Evolutionary conservation across 2,329 filamentous ascomycete species (phyloP).

Genomic region (Stemphylium lycopersici): DNA sequence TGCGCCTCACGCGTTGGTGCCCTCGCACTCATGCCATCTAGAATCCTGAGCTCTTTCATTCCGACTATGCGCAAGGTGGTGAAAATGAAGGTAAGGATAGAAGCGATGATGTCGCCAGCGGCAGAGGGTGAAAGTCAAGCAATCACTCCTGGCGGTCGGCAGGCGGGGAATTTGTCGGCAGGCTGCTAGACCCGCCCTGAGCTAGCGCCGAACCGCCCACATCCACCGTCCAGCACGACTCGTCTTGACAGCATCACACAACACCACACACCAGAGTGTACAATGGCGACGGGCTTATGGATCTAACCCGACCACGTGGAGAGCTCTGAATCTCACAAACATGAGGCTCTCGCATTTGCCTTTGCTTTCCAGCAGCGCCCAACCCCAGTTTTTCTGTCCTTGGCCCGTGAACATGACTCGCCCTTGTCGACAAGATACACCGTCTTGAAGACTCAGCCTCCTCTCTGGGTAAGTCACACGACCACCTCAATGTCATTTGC

Average conservation of each 20-base stretch:
- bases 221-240: not conserved
- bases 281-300: not conserved
- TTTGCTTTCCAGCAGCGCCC: not conserved
- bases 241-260: not conserved
- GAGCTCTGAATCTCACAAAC: not conserved
- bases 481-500: not conserved
- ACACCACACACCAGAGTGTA: not conserved
- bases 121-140: not conserved
- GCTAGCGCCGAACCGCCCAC: not conserved
- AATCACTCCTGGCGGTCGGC: not conserved
- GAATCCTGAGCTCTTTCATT: not conserved
- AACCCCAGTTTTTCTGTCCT: not conserved
- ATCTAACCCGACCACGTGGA: not conserved
- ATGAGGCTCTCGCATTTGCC: not conserved
- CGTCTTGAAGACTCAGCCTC: not conserved
- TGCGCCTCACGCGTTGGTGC: not conserved
- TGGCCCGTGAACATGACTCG: not conserved
- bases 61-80: not conserved
- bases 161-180: not conserved
- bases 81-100: not conserved
- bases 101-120: not conserved
- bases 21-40: not conserved
- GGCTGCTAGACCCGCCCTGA: not conserved
- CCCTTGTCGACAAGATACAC: not conserved
- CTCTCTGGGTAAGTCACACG: not conserved